These are phyloP conservation scores for Trifolium dubium DNA, from an alignment of 306 rosid species.

Conservation along the genomic window DNA sequence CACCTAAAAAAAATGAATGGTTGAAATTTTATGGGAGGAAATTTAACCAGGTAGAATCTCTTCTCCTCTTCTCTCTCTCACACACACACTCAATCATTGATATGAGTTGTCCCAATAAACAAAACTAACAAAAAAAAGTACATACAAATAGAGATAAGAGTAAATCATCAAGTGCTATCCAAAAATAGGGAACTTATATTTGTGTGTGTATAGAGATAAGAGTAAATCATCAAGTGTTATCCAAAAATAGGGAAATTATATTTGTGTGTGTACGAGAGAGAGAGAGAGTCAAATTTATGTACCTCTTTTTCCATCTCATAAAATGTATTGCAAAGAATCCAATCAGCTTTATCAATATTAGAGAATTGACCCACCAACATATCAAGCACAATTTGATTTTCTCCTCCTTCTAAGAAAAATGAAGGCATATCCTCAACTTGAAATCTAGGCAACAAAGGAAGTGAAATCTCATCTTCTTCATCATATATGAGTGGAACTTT, in stretches of 20 bases:
- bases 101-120: no score
- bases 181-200: no score
- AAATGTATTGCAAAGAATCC: slow-evolving; percentile 46
- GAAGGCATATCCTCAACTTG: slow-evolving; percentile 47
- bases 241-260: no score
- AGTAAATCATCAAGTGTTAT: no score
- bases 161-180: no score
- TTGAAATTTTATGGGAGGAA: no score
- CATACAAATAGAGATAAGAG: no score
- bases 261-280: not conserved
- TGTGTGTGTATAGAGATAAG: not conserved
- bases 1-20: no score
- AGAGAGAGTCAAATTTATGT: not conserved
- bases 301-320: slow-evolving; percentile 49
- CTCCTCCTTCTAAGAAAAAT: slow-evolving; percentile 20
- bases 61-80: no score
- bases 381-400: not conserved
- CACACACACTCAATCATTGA: no score
- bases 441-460: slow-evolving; percentile 43
- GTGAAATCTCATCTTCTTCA: slow-evolving; percentile 8
- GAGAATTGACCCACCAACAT: slow-evolving; percentile 43
- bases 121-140: no score
- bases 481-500: slow-evolving; percentile 22
- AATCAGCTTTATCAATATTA: slow-evolving; percentile 49
- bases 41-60: no score